Percentiles rank a stretch among this genome's conserved stretches.
Evolutionary conservation across 2,329 filamentous ascomycete genomes (phyloP).

Genomic region (Aspergillus melleus): DNA sequence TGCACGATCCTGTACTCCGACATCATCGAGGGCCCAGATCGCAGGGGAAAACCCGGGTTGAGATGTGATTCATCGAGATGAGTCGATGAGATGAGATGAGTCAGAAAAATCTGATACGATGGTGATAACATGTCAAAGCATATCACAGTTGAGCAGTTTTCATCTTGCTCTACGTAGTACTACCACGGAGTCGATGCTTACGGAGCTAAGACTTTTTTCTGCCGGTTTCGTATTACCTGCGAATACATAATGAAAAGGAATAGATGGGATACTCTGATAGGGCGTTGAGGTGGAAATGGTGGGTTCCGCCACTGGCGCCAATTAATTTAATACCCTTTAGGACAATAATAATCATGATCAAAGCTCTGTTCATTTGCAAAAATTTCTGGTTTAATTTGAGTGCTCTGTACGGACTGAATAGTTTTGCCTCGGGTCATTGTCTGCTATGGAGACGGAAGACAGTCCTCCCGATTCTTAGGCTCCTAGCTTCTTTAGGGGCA

Average conservation of each 20-base stretch:
- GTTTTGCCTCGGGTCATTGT: neutral
- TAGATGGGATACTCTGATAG: neutral
- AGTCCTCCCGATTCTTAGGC: slow-evolving; percentile 1
- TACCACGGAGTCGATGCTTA: too few species aligned
- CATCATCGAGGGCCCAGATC: slow-evolving; percentile 1
- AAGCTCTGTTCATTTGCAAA: neutral
- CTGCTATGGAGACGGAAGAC: slow-evolving; percentile 2
- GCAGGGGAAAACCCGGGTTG: neutral
- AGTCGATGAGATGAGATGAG: neutral
- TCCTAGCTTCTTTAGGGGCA: neutral
- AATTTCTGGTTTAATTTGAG: neutral
- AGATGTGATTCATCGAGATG: slow-evolving; percentile 10
- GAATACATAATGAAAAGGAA: too few species aligned
- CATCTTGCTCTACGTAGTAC: neutral
- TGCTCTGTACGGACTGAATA: too few species aligned
- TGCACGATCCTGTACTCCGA: slow-evolving; percentile 10
- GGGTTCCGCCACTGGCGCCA: slow-evolving; percentile 6
- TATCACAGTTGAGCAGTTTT: too few species aligned
- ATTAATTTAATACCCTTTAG: too few species aligned
- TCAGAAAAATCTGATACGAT: neutral
- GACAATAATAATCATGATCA: too few species aligned
- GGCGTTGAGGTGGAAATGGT: slow-evolving; percentile 4
- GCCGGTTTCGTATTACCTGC: neutral
- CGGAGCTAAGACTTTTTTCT: neutral
- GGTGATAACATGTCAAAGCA: neutral